phyloP scores from a whole-genome alignment of 2,329 filamentous ascomycete genomes.

The Verticillium longisporum region DNA sequence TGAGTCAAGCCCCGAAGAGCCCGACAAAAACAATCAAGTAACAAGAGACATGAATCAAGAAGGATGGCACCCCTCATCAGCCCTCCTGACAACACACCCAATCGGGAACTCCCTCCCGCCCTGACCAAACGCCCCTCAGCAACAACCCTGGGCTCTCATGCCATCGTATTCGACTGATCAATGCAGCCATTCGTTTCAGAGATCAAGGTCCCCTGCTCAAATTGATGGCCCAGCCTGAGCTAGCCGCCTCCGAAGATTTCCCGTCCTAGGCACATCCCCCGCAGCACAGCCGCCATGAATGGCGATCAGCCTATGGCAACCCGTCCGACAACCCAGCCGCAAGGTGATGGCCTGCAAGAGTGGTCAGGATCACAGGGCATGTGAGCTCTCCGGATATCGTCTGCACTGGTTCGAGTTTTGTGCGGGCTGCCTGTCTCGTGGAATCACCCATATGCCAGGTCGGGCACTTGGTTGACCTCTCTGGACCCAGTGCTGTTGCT shows the following conservation, averaged over 20 bases:
- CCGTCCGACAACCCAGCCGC: neutral
- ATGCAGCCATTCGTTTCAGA: neutral
- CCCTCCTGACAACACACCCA: neutral
- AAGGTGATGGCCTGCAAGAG: neutral
- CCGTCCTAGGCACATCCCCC: neutral
- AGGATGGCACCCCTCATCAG: neutral
- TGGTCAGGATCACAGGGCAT: neutral
- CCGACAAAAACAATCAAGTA: no score
- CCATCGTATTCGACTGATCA: neutral
- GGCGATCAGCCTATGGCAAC: neutral
- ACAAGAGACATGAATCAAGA: neutral
- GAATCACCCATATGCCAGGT: neutral
- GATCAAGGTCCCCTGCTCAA: neutral
- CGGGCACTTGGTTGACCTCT: neutral
- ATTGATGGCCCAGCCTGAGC: neutral
- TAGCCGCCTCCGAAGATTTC: neutral
- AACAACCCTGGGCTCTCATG: neutral
- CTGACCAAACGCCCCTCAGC: neutral
- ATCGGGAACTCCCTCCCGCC: neutral
- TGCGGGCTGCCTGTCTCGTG: neutral
- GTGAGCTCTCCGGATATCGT: neutral
- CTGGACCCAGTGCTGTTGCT: neutral
- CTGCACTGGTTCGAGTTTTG: neutral
- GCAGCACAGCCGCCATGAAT: neutral
- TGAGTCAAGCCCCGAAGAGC: no score